Conservation (phyloP, 192 early-diverging fungal species). For the Rhizoclosmatium sp. region DNA sequence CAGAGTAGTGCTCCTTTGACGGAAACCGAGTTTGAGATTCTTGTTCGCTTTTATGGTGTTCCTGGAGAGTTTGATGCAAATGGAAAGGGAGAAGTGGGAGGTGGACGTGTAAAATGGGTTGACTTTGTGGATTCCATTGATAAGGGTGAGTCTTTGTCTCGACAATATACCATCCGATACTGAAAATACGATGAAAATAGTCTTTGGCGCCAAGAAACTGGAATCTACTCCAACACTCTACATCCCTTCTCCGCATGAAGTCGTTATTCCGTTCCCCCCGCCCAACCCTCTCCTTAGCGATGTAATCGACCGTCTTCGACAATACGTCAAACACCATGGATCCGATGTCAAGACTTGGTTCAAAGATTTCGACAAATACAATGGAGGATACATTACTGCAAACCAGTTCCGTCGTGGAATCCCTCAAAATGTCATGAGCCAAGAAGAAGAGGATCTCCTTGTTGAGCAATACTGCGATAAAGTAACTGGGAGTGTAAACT, state of each 20-base stretch:
- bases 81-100: neutral
- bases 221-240: conserved; percentile 54
- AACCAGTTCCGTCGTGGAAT: conserved; percentile 66
- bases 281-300: conserved; percentile 41
- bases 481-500: conserved; percentile 58
- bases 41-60: conserved; percentile 46
- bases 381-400: conserved; percentile 57
- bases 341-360: conserved; percentile 68
- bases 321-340: conserved; percentile 64
- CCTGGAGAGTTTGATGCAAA: neutral
- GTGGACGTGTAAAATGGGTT: conserved; percentile 54
- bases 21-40: conserved; percentile 44
- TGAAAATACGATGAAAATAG: conserved; percentile 30
- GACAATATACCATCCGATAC: neutral
- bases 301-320: conserved; percentile 49
- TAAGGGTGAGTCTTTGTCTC: conserved; percentile 47
- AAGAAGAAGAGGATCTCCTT: conserved; percentile 59
- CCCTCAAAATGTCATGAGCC: conserved; percentile 54
- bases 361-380: conserved; percentile 67
- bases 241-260: conserved; percentile 52
- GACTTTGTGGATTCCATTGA: conserved; percentile 62
- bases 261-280: conserved; percentile 54
- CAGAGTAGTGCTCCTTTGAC: conserved; percentile 48
- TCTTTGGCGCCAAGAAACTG: conserved; percentile 57
- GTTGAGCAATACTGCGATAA: conserved; percentile 52